phyloP scores from a whole-genome alignment of 2,329 filamentous ascomycete genomes.

The Aspergillus persii region DNA sequence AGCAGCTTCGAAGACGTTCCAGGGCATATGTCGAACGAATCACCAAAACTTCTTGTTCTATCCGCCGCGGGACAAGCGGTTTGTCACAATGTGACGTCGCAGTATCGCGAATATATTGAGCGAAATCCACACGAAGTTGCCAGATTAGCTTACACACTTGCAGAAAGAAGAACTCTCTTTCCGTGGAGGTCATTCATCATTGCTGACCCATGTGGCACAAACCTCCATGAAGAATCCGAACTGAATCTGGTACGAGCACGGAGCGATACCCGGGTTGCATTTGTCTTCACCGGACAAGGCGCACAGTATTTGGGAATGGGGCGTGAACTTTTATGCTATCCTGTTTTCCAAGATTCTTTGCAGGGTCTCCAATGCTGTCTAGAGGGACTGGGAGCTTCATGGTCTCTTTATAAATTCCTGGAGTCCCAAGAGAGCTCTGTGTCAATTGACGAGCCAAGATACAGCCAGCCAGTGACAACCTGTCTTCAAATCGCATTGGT shows the following conservation, averaged over 20 bases:
- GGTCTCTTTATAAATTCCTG: background rate
- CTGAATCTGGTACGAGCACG: background rate
- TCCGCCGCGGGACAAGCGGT: background rate
- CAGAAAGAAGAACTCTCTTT: background rate
- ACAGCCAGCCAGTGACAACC: conserved; percentile 1
- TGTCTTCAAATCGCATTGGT: conserved; percentile 7
- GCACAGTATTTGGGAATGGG: conserved; percentile 2
- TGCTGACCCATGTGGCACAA: background rate
- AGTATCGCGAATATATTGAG: background rate
- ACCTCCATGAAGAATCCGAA: no score
- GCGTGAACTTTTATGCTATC: background rate
- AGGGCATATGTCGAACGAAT: background rate
- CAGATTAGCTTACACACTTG: background rate
- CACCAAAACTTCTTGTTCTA: background rate
- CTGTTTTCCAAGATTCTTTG: background rate
- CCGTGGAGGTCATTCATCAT: background rate
- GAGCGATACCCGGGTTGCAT: background rate
- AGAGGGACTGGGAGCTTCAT: background rate
- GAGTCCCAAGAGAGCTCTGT: background rate
- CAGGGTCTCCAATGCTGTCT: background rate
- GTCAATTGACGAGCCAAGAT: background rate
- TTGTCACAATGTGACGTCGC: background rate
- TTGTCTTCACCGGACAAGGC: conserved; percentile 1
- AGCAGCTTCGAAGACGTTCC: no score
- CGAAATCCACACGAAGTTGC: background rate